These are phyloP conservation scores for Suaeda aralocaspica DNA, from an alignment of 148 eudicot species.

Conservation along the genomic window DNA sequence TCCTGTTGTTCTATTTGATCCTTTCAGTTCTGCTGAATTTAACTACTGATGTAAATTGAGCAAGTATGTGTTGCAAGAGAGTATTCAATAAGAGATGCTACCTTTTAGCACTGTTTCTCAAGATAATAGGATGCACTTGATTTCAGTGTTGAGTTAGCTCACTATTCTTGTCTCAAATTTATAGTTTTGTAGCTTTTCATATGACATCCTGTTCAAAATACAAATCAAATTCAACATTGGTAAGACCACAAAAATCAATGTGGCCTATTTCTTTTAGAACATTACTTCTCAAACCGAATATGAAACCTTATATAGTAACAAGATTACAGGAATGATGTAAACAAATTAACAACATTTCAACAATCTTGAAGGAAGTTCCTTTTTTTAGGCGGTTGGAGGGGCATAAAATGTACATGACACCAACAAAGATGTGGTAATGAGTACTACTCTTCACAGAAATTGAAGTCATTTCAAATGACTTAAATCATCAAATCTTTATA, in stretches of 20 bases:
- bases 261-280: neutral
- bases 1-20: conserved; percentile 18
- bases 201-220: neutral
- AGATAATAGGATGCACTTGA: neutral
- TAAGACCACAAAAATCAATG: neutral
- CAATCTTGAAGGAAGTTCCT: neutral
- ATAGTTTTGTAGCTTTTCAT: neutral
- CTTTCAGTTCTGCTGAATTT: conserved; percentile 4
- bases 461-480: neutral
- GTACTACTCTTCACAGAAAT: neutral
- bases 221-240: no score
- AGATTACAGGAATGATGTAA: neutral
- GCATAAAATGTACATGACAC: neutral
- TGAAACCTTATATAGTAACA: neutral
- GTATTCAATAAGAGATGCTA: neutral
- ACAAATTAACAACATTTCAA: neutral
- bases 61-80: neutral
- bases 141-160: neutral
- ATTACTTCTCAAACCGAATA: neutral
- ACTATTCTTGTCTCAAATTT: neutral
- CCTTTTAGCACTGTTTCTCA: neutral
- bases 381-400: neutral
- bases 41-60: neutral
- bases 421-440: neutral
- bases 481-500: neutral